Percentiles rank a stretch among this genome's conserved stretches.
Evolutionary conservation across 345 rosid genomes (phyloP).

Genomic region (Arabidopsis thaliana): DNA sequence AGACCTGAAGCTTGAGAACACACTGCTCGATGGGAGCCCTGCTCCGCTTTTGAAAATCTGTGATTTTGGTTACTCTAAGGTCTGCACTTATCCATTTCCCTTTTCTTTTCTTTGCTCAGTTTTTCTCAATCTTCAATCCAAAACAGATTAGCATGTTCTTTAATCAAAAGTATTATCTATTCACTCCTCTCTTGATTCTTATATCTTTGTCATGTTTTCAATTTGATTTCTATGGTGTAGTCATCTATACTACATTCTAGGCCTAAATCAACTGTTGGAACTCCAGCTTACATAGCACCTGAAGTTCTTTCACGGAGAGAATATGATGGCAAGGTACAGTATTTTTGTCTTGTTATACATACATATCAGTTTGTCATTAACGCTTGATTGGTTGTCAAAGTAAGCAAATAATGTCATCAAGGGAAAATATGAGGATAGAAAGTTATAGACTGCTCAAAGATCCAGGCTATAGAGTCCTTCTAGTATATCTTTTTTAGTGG

Average conservation of each 20-base stretch:
- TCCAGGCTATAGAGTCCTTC: not conserved
- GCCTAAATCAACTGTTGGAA: slow-evolving; percentile 94
- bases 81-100: slow-evolving; percentile 16
- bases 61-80: slow-evolving; percentile 88
- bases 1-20: slow-evolving; percentile 84
- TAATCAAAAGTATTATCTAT: not conserved
- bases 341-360: not conserved
- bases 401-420: not conserved
- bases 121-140: slow-evolving; percentile 4
- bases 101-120: not conserved
- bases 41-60: slow-evolving; percentile 87
- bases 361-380: not conserved
- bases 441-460: not conserved
- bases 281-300: slow-evolving; percentile 94
- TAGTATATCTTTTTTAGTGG: not conserved
- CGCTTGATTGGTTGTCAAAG: slow-evolving; percentile 4
- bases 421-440: not conserved
- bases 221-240: slow-evolving; percentile 42
- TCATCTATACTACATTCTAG: slow-evolving; percentile 85
- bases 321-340: slow-evolving; percentile 77
- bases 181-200: slow-evolving; percentile 4
- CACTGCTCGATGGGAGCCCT: slow-evolving; percentile 86
- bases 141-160: slow-evolving; percentile 43
- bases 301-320: slow-evolving; percentile 84
- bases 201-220: slow-evolving; percentile 15